These are phyloP conservation scores for Salix purpurea DNA, from an alignment of 345 rosid species.

Conservation along the genomic window DNA sequence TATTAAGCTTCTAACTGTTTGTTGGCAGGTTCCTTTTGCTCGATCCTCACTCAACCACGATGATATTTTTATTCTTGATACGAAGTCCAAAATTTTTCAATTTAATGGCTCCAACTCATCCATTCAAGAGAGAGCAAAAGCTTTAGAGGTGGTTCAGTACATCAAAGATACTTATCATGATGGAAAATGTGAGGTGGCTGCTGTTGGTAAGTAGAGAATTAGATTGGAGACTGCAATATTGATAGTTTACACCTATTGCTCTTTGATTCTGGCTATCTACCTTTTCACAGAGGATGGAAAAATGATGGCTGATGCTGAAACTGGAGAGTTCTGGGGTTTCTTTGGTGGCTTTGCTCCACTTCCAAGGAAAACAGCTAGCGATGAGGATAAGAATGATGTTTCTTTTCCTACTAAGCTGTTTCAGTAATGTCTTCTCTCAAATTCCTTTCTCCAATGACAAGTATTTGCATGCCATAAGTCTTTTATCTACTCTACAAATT, in stretches of 20 bases:
- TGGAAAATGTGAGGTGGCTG: slow-evolving; percentile 92
- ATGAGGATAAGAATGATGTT: slow-evolving; percentile 44
- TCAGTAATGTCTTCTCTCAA: slow-evolving; percentile 39
- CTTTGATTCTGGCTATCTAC: slow-evolving; percentile 14
- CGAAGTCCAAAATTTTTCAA: slow-evolving; percentile 87
- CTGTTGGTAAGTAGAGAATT: slow-evolving; percentile 70
- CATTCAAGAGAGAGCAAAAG: slow-evolving; percentile 99
- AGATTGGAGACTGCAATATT: slow-evolving; percentile 6
- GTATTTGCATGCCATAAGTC: no score
- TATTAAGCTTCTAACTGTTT: background rate
- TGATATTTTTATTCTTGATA: slow-evolving; percentile 91
- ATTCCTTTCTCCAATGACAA: background rate
- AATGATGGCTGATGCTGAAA: slow-evolving; percentile 98
- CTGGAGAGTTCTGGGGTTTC: slow-evolving; percentile 96
- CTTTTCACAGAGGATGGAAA: slow-evolving; percentile 76
- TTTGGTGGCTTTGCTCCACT: slow-evolving; percentile 99
- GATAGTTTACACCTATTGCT: slow-evolving; percentile 2
- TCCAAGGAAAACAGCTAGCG: slow-evolving; percentile 62
- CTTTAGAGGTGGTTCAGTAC: slow-evolving; percentile 95
- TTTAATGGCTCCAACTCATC: slow-evolving; percentile 93
- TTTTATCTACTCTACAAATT: no score
- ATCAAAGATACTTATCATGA: slow-evolving; percentile 92
- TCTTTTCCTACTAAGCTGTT: slow-evolving; percentile 54
- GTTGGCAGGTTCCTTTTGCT: slow-evolving; percentile 72
- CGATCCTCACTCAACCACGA: slow-evolving; percentile 96